phyloP scores from a whole-genome alignment of 2,329 filamentous ascomycete species.

The Lasiodiplodia theobromae region DNA sequence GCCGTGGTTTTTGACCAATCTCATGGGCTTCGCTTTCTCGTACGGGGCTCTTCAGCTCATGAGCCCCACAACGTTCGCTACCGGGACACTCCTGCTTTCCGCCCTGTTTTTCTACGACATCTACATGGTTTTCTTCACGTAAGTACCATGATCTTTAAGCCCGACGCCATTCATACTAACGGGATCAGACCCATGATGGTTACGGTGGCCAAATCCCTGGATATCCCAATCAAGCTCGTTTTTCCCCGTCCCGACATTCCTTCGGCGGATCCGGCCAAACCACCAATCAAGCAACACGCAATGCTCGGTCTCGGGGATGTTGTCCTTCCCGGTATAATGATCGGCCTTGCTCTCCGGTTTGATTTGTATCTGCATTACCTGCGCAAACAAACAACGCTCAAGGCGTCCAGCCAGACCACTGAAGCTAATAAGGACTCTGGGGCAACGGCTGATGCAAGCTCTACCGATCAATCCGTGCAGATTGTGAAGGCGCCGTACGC shows the following conservation, averaged over 20 bases:
- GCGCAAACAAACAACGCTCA: constrained; percentile 60
- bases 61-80: constrained; percentile 87
- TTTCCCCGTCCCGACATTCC: constrained; percentile 71
- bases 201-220: constrained; percentile 84
- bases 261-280: constrained; percentile 50
- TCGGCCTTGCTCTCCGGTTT: constrained; percentile 87
- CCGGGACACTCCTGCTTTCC: constrained; percentile 76
- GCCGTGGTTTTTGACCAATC: constrained; percentile 79
- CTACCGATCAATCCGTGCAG: not conserved
- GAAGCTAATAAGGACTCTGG: constrained; percentile 28
- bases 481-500: constrained; percentile 51
- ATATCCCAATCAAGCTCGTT: constrained; percentile 91
- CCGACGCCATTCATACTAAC: constrained; percentile 21
- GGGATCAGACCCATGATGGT: constrained; percentile 73
- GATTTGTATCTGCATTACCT: constrained; percentile 87
- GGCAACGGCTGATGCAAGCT: constrained; percentile 20
- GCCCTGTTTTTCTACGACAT: constrained; percentile 96
- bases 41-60: constrained; percentile 83
- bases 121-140: constrained; percentile 87
- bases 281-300: constrained; percentile 53
- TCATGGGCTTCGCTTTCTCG: constrained; percentile 86
- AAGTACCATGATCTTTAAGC: constrained; percentile 44
- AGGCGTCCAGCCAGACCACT: not conserved
- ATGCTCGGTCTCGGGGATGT: constrained; percentile 97
- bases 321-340: constrained; percentile 88